Evolutionary conservation across 2,329 filamentous ascomycete genomes (phyloP), one percentile per base, ranked within the genome.

Genomic region (Colletotrichum sp.): DNA sequence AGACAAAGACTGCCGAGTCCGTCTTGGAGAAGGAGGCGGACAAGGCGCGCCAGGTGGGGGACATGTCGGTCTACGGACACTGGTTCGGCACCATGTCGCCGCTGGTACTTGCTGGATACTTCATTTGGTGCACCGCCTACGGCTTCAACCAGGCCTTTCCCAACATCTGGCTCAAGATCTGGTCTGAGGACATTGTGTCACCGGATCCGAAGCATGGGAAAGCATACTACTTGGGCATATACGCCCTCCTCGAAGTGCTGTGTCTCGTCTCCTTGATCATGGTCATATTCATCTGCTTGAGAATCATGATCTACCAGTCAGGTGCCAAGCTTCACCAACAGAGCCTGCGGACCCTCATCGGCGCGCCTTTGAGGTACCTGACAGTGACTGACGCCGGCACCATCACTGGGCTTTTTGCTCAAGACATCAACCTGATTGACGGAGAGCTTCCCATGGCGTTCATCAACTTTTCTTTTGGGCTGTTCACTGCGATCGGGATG

Each of bases 401-500:
- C 3, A 81, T 86, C 32, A 85, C 84, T 7, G 88, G 88, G 26
- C 77, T 86, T 7, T 89, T 89, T 77, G 86, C 85, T 0, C 87
- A 89, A 74, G 88, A 89, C 34, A 80, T 87, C 77, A 83, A 81
- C 3, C 79, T 88, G 0, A 79, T 88, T 6, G 87, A 88, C 48
- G 80, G 79, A 2, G 83, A 87, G 30, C 78, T 88, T 0, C 85
- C 86, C 0, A 65, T 80, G 24, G 73, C 83, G 0, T 65, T 87
- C 1, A 76, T 82, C 1, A 86, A 86, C 61, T 65, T 82, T 7
- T 74, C 75, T 4, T 39, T 82, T 1, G 66, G 78, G 6, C 16
- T 81, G 34, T 80, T 82, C 5, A 75, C 78, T 16, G 74, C 80
- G 3, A 78, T 90, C 6, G 87, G 87, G 7, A 86, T 88, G 77